Base-by-base conservation (phyloP, 306 rosid genomes). In the Styphnolobium japonicum region DNA sequence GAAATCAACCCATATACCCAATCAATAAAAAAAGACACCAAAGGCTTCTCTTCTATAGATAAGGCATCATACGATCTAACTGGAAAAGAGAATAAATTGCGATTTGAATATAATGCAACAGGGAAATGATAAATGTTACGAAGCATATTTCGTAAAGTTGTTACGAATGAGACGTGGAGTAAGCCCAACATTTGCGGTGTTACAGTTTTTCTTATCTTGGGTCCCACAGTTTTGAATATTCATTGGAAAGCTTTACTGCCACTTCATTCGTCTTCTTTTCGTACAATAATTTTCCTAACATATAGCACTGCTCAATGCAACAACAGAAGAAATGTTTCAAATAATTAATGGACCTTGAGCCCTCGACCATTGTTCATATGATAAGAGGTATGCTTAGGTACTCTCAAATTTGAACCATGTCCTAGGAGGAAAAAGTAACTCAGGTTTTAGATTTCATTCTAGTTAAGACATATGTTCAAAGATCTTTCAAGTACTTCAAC, bases 1-100 rank as follows among this genome's bases (percentile, higher is more conserved):
- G 97, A 84, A 76, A 80, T 42, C 63, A 56, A 71, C 23, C 25
- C 8, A 43, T 15, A 57, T 27, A 18, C 37, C 18, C 43, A 11
- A 43, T 55, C 73, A 49, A 39, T 21, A 46, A 27, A 67, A 6
- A 22, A 39, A 55, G 39, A 22, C 12, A 46, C 37, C 4, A 25
- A 56, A 42, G 23, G 16, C 11, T 27, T 56, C 36, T 43, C 46
- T 40, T 67, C 16, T 23, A 37, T 10, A 52, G 52, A 67, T 18
- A 56, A 53, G 46, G 21, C 61, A 25, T 67, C 75, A 25, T 22
- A 42, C 4, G 51, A n/a, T 66, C 15, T 10, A 31, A 37, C 10
- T 33, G 46, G 43, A 36, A 34, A 66, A 51, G 19, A 65, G 11
- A 40, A 56, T 29, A 16, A 16, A 55, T 7, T 11, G 7, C 10